Base-by-base conservation (phyloP, 805 yeast genomes). In the Metschnikowia gelsemii region DNA sequence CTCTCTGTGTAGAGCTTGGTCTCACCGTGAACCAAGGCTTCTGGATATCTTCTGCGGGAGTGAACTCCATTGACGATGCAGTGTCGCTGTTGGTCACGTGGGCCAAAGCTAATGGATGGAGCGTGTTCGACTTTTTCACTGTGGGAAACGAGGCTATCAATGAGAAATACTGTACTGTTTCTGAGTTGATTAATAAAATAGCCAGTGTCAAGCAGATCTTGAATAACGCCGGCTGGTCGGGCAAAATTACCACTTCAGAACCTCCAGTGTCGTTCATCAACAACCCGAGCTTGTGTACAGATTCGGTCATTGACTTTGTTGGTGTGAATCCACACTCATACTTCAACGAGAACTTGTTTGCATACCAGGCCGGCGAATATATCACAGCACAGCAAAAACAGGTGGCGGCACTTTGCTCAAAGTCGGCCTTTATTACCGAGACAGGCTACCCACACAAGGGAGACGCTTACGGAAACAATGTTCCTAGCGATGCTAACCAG, bases 371-470 rank as follows among this genome's bases (percentile, higher is more conserved):
- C 3, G 96, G 96, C 33, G 33, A 68, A 7, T 90, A 85, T 54
- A 79, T 87, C 32, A 62, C 68, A 36, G 78, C 79, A 23, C 95
- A 90, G 66, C 68, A 78, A 47, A 61, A 55, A 17, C 58, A 81
- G 43, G 81, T 81, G 19, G 63, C 73, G 51, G 63, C 62, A 12
- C 64, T 72, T 33, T 89, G 96, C 68, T 64, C 68, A 43, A 68
- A 73, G 61, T 62, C 66, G 6, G 80, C 86, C 26, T 51, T 70
- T 16, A 79, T 89, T 42, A 82, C 95, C 16, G 96, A 89, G 64
- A 88, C 96, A 4, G 96, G 96, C 32, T 89, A 87, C 61, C 96
- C 96, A 54, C 78, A 82, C 52, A 67, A 70, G 29, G 96, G 96
- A 56, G 60, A 58, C 45, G 68, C 73, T 43, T 80, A 87, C 57